These are phyloP conservation scores for Hymenoscyphus linearis DNA, from an alignment of 2,329 filamentous ascomycete genomes.

Conservation along the genomic window DNA sequence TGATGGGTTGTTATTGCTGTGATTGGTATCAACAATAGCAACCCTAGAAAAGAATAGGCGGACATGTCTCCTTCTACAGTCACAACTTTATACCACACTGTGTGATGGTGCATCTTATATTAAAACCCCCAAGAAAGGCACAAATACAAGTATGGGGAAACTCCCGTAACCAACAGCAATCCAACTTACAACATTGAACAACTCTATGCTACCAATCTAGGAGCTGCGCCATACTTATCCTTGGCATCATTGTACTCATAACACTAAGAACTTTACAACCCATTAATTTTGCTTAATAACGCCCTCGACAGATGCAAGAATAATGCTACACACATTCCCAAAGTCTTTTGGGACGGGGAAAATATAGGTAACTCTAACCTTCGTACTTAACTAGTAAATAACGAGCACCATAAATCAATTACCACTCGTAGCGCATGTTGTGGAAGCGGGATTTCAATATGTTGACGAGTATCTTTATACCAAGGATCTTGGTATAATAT, in stretches of 20 bases:
- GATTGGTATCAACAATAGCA: too few relatives aligned
- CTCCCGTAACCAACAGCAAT: too few relatives aligned
- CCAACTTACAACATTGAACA: too few relatives aligned
- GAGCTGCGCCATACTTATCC: not conserved
- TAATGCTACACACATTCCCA: not conserved
- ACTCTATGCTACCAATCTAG: not conserved
- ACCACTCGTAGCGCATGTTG: not conserved
- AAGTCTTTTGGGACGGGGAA: not conserved
- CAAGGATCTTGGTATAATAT: not conserved
- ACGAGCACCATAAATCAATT: not conserved
- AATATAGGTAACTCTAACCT: not conserved
- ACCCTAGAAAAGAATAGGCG: too few relatives aligned
- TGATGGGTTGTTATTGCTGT: too few relatives aligned
- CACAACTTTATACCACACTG: too few relatives aligned
- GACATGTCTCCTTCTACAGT: too few relatives aligned
- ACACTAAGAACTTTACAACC: not conserved
- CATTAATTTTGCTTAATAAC: not conserved
- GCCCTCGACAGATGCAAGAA: constrained; percentile 1
- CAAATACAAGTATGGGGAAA: too few relatives aligned
- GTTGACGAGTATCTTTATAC: not conserved
- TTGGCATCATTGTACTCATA: constrained; percentile 3
- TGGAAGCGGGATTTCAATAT: constrained; percentile 1
- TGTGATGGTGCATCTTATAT: too few relatives aligned
- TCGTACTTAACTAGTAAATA: too few relatives aligned
- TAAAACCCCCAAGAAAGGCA: too few relatives aligned